Percentiles rank a stretch among this genome's conserved stretches.
These are phyloP conservation scores for Gloeopeniophorella convolvens DNA, from an alignment of 768 basidiomycete genomes.

Conservation along the genomic window DNA sequence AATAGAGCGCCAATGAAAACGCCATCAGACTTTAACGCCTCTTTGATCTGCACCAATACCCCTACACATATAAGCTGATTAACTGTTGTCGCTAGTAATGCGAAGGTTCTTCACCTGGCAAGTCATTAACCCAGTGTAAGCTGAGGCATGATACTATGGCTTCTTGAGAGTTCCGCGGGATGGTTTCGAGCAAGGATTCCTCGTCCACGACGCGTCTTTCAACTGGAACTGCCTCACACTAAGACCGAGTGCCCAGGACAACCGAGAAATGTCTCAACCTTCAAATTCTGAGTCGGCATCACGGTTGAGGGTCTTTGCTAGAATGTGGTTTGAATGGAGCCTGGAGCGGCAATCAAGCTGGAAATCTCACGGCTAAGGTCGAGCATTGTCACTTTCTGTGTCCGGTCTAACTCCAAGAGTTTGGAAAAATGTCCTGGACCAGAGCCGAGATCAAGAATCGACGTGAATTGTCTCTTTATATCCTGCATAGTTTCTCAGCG, in stretches of 20 bases:
- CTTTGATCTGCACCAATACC: conserved; percentile 77
- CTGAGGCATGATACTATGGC: conserved; percentile 87
- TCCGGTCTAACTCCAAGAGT: conserved; percentile 61
- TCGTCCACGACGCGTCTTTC: conserved; percentile 80
- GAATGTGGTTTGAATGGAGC: conserved; percentile 1
- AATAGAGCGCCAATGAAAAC: conserved; percentile 93
- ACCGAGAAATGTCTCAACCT: conserved; percentile 37
- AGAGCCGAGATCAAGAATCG: conserved; percentile 81
- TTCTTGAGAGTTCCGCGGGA: conserved; percentile 76
- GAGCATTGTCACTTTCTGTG: conserved; percentile 72
- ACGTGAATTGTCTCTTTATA: conserved; percentile 75
- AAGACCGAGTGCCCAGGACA: conserved; percentile 1
- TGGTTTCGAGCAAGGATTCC: conserved; percentile 60
- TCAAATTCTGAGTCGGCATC: conserved; percentile 78
- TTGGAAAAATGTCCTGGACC: conserved; percentile 91
- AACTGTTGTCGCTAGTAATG: background rate
- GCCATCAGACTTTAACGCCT: conserved; percentile 83
- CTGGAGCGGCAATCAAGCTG: background rate
- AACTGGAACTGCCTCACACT: conserved; percentile 51
- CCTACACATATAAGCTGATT: conserved; percentile 39
- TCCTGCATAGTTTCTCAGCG: conserved; percentile 49
- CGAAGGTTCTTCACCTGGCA: conserved; percentile 58
- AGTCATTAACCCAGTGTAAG: conserved; percentile 96
- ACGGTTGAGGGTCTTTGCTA: conserved; percentile 66
- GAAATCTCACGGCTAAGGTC: conserved; percentile 67